Conservation (phyloP, 2,329 filamentous ascomycete genomes). For the Aureobasidium vineae region DNA sequence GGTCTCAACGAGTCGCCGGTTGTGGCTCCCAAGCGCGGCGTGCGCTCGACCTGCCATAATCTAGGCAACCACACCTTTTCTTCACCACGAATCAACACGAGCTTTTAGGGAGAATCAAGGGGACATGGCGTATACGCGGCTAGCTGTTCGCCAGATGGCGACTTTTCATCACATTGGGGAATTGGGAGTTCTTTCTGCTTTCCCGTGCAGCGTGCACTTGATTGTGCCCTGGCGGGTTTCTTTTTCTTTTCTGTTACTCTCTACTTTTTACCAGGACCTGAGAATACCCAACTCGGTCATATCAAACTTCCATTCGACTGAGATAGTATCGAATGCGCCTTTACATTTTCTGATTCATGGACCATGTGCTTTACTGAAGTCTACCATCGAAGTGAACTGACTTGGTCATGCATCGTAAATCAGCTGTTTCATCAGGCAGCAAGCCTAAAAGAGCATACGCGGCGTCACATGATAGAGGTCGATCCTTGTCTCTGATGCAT, state of each 20-base stretch:
- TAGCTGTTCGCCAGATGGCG: conserved; percentile 6
- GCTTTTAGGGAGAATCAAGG: conserved; percentile 27
- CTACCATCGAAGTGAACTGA: too few species aligned
- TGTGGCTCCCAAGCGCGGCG: conserved; percentile 28
- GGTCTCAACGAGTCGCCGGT: conserved; percentile 21
- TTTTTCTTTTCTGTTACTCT: neutral
- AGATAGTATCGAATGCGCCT: neutral
- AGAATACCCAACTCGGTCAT: conserved; percentile 24
- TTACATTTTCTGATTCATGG: neutral
- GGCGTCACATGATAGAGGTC: conserved; percentile 18
- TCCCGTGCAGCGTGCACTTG: conserved; percentile 1
- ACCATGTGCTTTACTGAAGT: neutral
- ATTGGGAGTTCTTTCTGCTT: conserved; percentile 18
- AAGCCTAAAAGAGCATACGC: neutral
- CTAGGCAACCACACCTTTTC: conserved; percentile 23
- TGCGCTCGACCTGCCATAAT: conserved; percentile 25
- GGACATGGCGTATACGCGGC: conserved; percentile 22
- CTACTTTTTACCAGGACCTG: conserved; percentile 14
- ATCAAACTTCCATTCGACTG: neutral
- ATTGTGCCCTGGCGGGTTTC: conserved; percentile 3
- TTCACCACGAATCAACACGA: conserved; percentile 26
- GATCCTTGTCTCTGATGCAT: neutral
- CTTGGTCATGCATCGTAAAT: neutral
- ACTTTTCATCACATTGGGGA: conserved; percentile 1
- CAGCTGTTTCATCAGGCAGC: neutral